Conservation (phyloP, 495 filamentous ascomycete genomes). For the Hypoxylon crocopeplum region DNA sequence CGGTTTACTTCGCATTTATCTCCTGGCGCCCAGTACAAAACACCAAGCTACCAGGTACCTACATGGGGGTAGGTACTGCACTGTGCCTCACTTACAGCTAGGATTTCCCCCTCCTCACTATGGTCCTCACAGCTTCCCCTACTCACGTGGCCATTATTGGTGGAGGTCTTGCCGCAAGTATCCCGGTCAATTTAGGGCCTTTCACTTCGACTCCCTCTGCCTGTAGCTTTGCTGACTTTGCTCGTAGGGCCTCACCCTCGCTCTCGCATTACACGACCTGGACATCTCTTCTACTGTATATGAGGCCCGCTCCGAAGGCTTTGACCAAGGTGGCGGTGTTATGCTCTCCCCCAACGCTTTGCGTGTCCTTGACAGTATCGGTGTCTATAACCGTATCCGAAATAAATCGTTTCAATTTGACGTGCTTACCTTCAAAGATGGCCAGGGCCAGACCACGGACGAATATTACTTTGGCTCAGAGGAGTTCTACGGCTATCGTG, state of each 20-base stretch:
- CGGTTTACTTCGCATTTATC: too few species aligned
- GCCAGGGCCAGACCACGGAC: conserved; percentile 45
- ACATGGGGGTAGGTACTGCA: too few species aligned
- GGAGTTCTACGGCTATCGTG: conserved; percentile 52
- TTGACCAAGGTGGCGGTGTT: conserved; percentile 52
- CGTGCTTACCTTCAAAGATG: conserved; percentile 49
- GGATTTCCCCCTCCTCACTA: conserved; percentile 4
- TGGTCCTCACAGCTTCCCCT: not conserved
- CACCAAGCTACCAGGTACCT: too few species aligned
- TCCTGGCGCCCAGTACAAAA: too few species aligned
- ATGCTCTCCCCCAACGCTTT: conserved; percentile 62
- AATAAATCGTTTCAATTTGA: conserved; percentile 45
- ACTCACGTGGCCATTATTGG: not conserved
- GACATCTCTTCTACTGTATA: conserved; percentile 19
- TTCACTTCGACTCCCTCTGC: not conserved
- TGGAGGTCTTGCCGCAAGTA: conserved; percentile 2
- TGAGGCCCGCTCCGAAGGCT: conserved; percentile 13
- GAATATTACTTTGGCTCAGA: conserved; percentile 53
- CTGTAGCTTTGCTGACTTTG: not conserved
- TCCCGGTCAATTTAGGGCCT: not conserved
- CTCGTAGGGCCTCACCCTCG: conserved; percentile 14
- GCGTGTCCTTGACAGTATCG: conserved; percentile 53
- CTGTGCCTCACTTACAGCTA: too few species aligned
- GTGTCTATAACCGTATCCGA: conserved; percentile 50
- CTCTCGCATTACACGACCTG: conserved; percentile 9